These are phyloP conservation scores for Venturia asperata DNA, from an alignment of 2,329 filamentous ascomycete genomes.

Conservation along the genomic window DNA sequence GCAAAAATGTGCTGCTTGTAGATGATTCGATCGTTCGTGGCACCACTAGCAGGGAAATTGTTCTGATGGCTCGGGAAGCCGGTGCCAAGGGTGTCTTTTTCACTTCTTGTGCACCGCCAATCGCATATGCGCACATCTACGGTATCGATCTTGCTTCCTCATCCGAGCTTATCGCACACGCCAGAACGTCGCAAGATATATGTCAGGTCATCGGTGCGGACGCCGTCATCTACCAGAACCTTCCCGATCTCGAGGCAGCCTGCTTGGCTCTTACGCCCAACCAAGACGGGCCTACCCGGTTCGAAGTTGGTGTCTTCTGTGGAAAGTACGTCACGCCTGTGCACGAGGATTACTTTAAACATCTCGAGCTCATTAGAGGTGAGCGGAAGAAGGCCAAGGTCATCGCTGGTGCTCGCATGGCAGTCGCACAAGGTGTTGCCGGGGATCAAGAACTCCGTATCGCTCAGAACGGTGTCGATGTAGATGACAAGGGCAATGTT, in stretches of 20 bases:
- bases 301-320: conserved; percentile 89
- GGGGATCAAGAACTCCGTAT: conserved; percentile 55
- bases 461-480: conserved; percentile 51
- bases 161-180: conserved; percentile 63
- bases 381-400: conserved; percentile 63
- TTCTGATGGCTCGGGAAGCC: conserved; percentile 76
- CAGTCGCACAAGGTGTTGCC: conserved; percentile 56
- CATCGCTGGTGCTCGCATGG: conserved; percentile 56
- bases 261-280: conserved; percentile 63
- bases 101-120: conserved; percentile 72
- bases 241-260: conserved; percentile 71
- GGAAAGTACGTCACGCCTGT: conserved; percentile 81
- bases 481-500: conserved; percentile 18
- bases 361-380: conserved; percentile 64
- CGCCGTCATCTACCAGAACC: conserved; percentile 67
- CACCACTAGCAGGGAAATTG: conserved; percentile 72
- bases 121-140: conserved; percentile 82
- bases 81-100: conserved; percentile 78
- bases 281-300: conserved; percentile 52
- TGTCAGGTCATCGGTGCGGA: conserved; percentile 65
- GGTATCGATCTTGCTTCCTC: conserved; percentile 69
- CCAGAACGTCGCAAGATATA: conserved; percentile 54
- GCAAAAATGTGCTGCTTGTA: conserved; percentile 71
- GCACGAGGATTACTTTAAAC: conserved; percentile 72
- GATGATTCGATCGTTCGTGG: conserved; percentile 88